phyloP scores from a whole-genome alignment of 2,329 filamentous ascomycete species.

The Ophiostoma sp. region DNA sequence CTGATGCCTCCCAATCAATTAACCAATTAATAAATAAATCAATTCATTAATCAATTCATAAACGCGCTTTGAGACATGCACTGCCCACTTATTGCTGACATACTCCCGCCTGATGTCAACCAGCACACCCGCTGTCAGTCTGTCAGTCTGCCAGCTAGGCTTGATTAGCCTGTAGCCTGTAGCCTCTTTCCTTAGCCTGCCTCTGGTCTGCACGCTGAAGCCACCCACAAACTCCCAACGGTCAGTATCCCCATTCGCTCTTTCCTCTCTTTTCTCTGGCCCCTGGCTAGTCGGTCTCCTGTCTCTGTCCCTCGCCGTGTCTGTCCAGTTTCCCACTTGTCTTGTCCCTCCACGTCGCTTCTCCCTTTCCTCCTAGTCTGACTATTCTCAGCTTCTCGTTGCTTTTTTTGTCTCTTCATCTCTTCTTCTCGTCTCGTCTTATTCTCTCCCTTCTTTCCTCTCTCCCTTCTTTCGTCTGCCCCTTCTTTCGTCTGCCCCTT shows the following conservation, averaged over 20 bases:
- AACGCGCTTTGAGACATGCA: too few species aligned
- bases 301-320: not conserved
- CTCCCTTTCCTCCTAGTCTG: not conserved
- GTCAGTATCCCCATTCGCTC: not conserved
- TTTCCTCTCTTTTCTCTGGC: not conserved
- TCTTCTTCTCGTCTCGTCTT: not conserved
- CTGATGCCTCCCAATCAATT: too few species aligned
- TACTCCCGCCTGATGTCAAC: too few species aligned
- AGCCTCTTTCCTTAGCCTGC: too few species aligned
- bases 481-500: not conserved
- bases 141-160: too few species aligned
- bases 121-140: too few species aligned
- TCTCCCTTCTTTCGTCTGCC: not conserved
- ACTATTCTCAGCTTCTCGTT: not conserved
- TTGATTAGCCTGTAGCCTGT: too few species aligned
- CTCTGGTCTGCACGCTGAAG: too few species aligned
- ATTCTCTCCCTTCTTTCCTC: not conserved
- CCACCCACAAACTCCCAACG: not conserved
- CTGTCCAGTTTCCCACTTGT: not conserved
- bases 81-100: too few species aligned
- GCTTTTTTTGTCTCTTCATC: not conserved
- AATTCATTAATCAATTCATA: not conserved
- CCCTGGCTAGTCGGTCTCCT: not conserved
- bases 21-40: not conserved
- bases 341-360: slow-evolving; percentile 1